Evolutionary conservation across 2,329 filamentous ascomycete genomes (phyloP), one percentile per base, ranked within the genome.

Genomic region (Diaporthe ilicicola): DNA sequence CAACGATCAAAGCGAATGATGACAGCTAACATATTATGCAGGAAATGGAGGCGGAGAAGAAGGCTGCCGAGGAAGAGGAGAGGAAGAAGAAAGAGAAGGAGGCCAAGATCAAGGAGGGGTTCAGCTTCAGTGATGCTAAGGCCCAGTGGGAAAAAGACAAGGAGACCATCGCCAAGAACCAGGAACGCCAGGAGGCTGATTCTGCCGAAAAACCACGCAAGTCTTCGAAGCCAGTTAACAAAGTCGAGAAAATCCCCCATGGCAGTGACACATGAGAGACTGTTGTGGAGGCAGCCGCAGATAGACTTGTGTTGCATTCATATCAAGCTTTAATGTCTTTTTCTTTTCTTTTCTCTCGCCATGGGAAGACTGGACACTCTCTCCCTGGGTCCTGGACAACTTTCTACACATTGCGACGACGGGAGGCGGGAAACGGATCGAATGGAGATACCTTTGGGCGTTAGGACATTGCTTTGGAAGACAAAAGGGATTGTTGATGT

Each of bases 61-160:
- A 93, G 74, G 90, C 90, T 32, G 92, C 91, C 59, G 95, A 98
- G 80, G 88, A 90, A 37, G 94, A 96, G 80, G 94, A 97, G 78
- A 88, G 89, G 75, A 90, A 92, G 73, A 91, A 92, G 78, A 88
- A 89, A 29, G 92, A 94, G 72, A 89, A 90, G 69, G 85, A 91
- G 75, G 91, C 94, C 78, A 94, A 94, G 82, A 90, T 96, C 72
- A 92, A 95, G 76, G 90, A 94, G 68, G 87, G 93, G 59, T 98
- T 71, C 51, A 68, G 71, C 56, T 71, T 97, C 78, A 89, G 92
- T 64, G 92, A 95, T 74, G 85, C 92, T 34, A 91, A 89, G 73
- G 86, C 85, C 53, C 93, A 98, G 79, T 97, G 95, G 94, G 93
- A 97, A 78, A 92, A 95, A 81, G 95, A 98, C 79, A 97, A 96